These are phyloP conservation scores for Eimeria acervulina DNA, from an alignment of 169 alveolate genomes.

Conservation along the genomic window DNA sequence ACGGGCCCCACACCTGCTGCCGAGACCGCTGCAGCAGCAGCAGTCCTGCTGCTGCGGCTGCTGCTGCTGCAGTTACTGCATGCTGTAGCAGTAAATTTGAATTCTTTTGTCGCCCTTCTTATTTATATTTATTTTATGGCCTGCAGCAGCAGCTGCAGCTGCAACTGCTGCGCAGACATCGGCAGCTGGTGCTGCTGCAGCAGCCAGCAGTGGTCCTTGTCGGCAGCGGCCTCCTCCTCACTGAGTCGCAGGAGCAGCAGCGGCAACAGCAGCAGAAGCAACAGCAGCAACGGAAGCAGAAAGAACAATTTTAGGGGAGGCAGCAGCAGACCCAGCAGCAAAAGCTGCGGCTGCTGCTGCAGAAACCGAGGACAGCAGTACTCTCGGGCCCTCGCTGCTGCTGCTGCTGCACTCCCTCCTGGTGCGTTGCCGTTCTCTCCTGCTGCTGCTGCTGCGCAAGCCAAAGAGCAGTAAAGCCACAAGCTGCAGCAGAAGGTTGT, in stretches of 20 bases:
- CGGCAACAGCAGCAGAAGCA: constrained; percentile 23
- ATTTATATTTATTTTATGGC: background rate
- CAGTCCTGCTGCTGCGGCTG: background rate
- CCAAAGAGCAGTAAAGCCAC: background rate
- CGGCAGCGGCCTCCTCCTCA: constrained; percentile 56
- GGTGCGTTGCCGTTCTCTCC: background rate
- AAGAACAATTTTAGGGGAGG: background rate
- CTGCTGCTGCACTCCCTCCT: background rate
- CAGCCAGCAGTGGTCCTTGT: background rate
- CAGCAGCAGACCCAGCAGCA: background rate
- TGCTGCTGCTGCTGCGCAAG: constrained; percentile 5
- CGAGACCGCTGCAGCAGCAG: background rate
- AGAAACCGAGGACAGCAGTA: background rate
- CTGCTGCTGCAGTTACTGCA: constrained; percentile 27
- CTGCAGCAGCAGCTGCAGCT: constrained; percentile 22
- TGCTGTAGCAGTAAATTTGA: background rate
- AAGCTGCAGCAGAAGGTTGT: background rate
- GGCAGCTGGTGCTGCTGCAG: constrained; percentile 46
- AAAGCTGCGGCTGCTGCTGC: background rate
- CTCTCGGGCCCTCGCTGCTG: background rate
- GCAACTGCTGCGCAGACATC: background rate
- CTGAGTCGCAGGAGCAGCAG: background rate
- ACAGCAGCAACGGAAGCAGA: background rate
- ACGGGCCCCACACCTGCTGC: constrained; percentile 46
- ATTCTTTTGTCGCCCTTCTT: background rate